Evolutionary conservation across 2,329 filamentous ascomycete genomes (phyloP).

Genomic region (Nemania bipapillata): DNA sequence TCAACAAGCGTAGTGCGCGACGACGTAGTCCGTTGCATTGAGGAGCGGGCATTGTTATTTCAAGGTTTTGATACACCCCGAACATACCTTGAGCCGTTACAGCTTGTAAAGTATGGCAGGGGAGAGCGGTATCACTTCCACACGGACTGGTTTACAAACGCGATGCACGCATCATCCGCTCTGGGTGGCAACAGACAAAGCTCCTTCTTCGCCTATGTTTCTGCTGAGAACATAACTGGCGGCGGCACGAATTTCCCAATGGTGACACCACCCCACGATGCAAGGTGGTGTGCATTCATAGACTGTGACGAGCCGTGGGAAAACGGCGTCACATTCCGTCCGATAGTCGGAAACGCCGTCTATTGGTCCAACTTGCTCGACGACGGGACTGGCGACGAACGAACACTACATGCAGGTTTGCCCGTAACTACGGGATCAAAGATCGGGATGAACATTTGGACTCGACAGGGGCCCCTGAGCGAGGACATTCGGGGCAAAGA

Average conservation of each 20-base stretch:
- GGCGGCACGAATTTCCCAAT: constrained; percentile 63
- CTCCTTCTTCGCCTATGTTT: constrained; percentile 62
- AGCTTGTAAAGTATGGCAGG: constrained; percentile 60
- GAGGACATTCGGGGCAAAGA: constrained; percentile 51
- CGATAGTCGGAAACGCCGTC: constrained; percentile 60
- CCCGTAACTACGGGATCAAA: constrained; percentile 60
- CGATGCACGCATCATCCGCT: constrained; percentile 52
- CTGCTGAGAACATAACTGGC: constrained; percentile 56
- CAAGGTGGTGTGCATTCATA: constrained; percentile 58
- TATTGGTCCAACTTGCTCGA: constrained; percentile 61
- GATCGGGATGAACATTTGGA: constrained; percentile 66
- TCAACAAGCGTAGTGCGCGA: constrained; percentile 59
- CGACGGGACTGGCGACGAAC: constrained; percentile 56
- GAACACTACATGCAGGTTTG: constrained; percentile 60
- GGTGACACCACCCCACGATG: constrained; percentile 53
- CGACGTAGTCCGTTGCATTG: constrained; percentile 59
- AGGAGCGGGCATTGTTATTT: constrained; percentile 59
- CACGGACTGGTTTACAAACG: constrained; percentile 63
- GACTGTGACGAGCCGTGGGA: constrained; percentile 63
- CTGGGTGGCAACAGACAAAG: constrained; percentile 59
- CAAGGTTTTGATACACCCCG: constrained; percentile 57
- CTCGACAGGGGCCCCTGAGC: constrained; percentile 56
- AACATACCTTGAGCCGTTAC: constrained; percentile 58
- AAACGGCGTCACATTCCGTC: constrained; percentile 60
- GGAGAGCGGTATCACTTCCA: constrained; percentile 62